A percentile compares a stretch with the other conserved stretches of the same genome.
Conservation (phyloP, 73 alveolate species). For the Paramecium caudatum region DNA sequence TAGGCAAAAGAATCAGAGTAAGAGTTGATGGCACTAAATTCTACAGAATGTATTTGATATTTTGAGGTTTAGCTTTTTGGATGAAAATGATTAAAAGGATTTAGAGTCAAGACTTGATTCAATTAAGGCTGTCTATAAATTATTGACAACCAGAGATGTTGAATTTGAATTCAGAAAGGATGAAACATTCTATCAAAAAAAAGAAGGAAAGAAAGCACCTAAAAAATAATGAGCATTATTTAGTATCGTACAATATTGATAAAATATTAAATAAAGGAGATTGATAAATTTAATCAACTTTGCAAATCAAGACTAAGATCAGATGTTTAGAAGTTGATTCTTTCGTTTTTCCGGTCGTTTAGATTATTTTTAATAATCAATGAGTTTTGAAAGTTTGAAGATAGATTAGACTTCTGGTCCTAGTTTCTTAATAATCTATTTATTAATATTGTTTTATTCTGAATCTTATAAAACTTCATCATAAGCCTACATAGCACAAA, state of each 20-base stretch:
- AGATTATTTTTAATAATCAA: conserved; percentile 23
- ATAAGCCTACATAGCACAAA: not conserved
- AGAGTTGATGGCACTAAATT: conserved; percentile 75
- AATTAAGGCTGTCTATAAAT: conserved; percentile 38
- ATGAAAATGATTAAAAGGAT: conserved; percentile 12
- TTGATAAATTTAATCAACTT: too few species aligned
- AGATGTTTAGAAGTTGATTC: too few species aligned
- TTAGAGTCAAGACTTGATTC: conserved; percentile 44
- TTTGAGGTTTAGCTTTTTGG: conserved; percentile 31
- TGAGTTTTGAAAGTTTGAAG: conserved; percentile 24
- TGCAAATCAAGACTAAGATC: too few species aligned
- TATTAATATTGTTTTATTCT: conserved; percentile 14
- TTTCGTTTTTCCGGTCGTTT: too few species aligned
- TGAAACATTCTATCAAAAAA: conserved; percentile 21
- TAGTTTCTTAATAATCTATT: not conserved
- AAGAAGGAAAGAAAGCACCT: conserved; percentile 36
- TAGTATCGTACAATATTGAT: conserved; percentile 16
- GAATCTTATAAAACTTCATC: conserved; percentile 45
- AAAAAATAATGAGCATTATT: conserved; percentile 41
- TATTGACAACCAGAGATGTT: conserved; percentile 65
- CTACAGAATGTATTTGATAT: conserved; percentile 71
- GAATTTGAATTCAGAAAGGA: conserved; percentile 66
- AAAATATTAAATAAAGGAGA: too few species aligned
- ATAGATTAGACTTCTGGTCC: conserved; percentile 34
- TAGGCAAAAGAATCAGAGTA: conserved; percentile 77